Evolutionary conservation across 1,139 yeast genomes (phyloP), one percentile per base, ranked within the genome.

Genomic region (Nakaseomyces sp.): DNA sequence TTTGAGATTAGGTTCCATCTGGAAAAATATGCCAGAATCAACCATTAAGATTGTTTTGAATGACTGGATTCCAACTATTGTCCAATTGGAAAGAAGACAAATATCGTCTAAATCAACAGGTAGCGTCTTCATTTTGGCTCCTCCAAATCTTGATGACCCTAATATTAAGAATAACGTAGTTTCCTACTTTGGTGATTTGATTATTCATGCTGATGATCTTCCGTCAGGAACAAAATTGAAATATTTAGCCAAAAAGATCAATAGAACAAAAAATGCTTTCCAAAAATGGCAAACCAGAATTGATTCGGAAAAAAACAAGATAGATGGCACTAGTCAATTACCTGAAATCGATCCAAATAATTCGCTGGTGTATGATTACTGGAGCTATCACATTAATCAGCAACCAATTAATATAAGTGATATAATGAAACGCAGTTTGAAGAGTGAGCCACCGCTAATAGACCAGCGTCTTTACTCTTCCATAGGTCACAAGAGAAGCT

Each of bases 61-160:
- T 47, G 95, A 85, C 55, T 91, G 97, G 97, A 87, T 94, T 0
- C 95, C 95, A 1, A 95, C 91, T 20, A 80, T 88, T 22, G 87
- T 85, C 64, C 97, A 89, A 59, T 70, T 89, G 39, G 95, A 87
- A 52, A 72, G 94, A 56, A 73, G 95, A 51, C 74, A 80, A 43
- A 70, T 83, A 64, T 69, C 76, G 20, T 71, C 77, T 25, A 71
- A 72, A 41, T 69, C 76, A 20, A 68, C 69, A 35, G 71, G 68
- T 46, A 66, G 71, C 44, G 64, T 61, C 12, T 61, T 60, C 40
- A 61, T 61, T 20, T 45, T 61, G 24, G 95, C 95, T 0, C 94
- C 96, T 3, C 83, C 93, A 55, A 94, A 94, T 5, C 72, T 88
- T 52, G 95, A 96, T 26, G 77, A 77, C 50, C 70, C 77, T 1